Conservation (phyloP, 2,329 filamentous ascomycete species). For the Aurifilum marmelostoma region DNA sequence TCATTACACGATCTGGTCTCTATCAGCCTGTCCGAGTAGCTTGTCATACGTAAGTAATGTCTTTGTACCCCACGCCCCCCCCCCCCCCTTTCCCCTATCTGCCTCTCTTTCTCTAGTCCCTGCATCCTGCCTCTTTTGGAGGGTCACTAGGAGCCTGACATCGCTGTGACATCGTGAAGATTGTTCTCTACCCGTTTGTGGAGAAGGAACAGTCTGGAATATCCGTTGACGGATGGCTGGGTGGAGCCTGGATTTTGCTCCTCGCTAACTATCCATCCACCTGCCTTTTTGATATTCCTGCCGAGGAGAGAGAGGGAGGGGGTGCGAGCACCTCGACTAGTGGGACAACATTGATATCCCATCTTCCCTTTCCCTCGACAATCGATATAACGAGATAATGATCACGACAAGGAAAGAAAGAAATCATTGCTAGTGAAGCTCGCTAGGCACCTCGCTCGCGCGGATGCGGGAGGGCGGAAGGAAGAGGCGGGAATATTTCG, state of each 20-base stretch:
- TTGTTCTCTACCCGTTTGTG: not conserved
- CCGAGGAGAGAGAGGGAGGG: too few relatives aligned
- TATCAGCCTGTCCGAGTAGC: not conserved
- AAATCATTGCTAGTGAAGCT: not conserved
- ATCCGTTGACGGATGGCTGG: not conserved
- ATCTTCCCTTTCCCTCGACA: not conserved
- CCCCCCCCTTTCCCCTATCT: not conserved
- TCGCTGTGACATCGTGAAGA: not conserved
- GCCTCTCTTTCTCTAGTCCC: not conserved
- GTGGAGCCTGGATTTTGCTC: too few relatives aligned
- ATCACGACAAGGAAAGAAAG: not conserved
- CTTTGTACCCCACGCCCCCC: not conserved
- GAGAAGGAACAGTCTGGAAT: not conserved
- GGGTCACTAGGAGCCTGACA: not conserved
- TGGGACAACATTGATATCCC: not conserved
- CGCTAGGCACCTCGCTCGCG: not conserved
- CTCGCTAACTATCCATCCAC: too few relatives aligned
- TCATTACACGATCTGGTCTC: slow-evolving; percentile 3
- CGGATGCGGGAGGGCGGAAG: not conserved
- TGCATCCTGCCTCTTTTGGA: not conserved
- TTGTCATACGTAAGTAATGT: not conserved
- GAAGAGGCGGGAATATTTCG: not conserved
- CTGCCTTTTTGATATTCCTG: too few relatives aligned
- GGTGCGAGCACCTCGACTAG: too few relatives aligned
- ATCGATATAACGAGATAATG: not conserved